phyloP scores from a whole-genome alignment of 371 early-diverging fungal genomes.

The Mucor piriformis region DNA sequence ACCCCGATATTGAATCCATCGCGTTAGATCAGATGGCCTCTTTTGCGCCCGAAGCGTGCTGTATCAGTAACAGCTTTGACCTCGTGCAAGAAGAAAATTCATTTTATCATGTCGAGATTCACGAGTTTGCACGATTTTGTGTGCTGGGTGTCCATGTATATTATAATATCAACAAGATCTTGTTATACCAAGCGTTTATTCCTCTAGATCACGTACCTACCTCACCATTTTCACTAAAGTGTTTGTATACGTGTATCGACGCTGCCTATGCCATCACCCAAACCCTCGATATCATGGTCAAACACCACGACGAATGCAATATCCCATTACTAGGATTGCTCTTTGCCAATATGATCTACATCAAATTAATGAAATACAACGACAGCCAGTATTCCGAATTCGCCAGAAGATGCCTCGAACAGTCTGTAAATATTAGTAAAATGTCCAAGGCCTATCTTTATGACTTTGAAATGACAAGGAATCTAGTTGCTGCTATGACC shows the following conservation, averaged over 20 bases:
- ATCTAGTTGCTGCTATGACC: constrained; percentile 35
- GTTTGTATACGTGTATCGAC: constrained; percentile 37
- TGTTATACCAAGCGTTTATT: constrained; percentile 43
- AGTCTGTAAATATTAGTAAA: constrained; percentile 37
- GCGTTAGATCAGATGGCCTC: constrained; percentile 22
- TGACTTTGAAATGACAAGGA: constrained; percentile 42
- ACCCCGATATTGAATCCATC: constrained; percentile 28
- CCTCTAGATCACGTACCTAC: constrained; percentile 28
- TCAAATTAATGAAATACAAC: constrained; percentile 32
- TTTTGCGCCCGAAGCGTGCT: constrained; percentile 13
- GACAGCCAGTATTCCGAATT: constrained; percentile 29
- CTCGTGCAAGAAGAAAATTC: neutral
- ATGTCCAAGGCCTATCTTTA: constrained; percentile 35
- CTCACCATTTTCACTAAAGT: constrained; percentile 25
- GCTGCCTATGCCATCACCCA: constrained; percentile 43
- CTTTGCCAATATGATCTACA: constrained; percentile 46
- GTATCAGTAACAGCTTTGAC: neutral
- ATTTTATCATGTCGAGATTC: constrained; percentile 20
- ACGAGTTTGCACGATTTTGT: constrained; percentile 35
- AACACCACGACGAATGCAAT: constrained; percentile 34
- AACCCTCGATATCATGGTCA: constrained; percentile 37
- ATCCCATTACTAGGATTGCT: constrained; percentile 39
- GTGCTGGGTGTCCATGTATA: constrained; percentile 36
- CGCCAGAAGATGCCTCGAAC: constrained; percentile 31
- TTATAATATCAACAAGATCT: constrained; percentile 44